Evolutionary conservation across 106 monocot species (phyloP).

Genomic region (Amphibolis antarctica): DNA sequence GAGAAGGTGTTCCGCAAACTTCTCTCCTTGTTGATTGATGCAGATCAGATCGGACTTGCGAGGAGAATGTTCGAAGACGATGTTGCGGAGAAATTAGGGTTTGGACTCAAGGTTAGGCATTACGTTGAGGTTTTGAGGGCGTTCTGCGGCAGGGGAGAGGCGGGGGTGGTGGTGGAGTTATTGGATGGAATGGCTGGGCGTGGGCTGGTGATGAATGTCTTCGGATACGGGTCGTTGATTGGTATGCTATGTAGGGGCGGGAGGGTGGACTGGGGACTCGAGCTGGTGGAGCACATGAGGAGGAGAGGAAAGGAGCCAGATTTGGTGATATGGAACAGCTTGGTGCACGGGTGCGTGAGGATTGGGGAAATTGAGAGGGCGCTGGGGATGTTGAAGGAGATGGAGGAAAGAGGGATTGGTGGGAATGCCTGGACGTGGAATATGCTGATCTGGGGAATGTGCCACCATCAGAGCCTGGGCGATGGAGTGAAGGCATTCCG

Average conservation of each 20-base stretch:
- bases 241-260: background rate
- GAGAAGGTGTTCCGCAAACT: constrained; percentile 12
- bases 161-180: background rate
- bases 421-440: constrained; percentile 5
- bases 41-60: background rate
- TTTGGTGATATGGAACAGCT: constrained; percentile 11
- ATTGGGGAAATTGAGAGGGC: constrained; percentile 6
- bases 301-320: constrained; percentile 9
- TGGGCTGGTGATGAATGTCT: constrained; percentile 6
- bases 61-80: background rate
- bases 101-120: constrained; percentile 2
- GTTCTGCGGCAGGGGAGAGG: constrained; percentile 1
- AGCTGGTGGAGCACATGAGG: constrained; percentile 14
- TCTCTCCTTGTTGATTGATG: background rate
- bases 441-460: background rate
- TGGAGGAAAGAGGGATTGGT: constrained; percentile 7
- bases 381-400: background rate
- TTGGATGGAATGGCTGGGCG: constrained; percentile 8
- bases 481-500: constrained; percentile 4
- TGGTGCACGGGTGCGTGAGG: constrained; percentile 11
- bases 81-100: constrained; percentile 2
- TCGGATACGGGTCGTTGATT: constrained; percentile 8
- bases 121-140: constrained; percentile 5
- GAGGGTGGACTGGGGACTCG: constrained; percentile 1
- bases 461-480: background rate